Conservation (phyloP, 1,139 yeast species). For the Hemisphaericaspora xylanilytica region DNA sequence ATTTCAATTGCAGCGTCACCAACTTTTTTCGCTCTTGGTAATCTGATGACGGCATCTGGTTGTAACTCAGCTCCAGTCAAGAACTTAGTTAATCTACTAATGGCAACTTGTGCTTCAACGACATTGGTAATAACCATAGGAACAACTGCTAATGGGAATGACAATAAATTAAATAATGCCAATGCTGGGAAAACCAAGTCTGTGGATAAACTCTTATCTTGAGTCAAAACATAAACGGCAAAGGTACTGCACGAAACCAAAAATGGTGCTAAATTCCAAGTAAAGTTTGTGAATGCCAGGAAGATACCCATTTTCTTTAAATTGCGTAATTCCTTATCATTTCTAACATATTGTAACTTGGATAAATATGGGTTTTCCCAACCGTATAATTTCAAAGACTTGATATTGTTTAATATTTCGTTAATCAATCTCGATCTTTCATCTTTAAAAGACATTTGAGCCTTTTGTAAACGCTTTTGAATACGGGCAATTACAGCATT, state of each 20-base stretch:
- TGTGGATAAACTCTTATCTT: constrained; percentile 70
- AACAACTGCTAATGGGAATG: constrained; percentile 90
- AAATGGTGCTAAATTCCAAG: constrained; percentile 88
- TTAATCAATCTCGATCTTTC: constrained; percentile 60
- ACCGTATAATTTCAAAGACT: constrained; percentile 87
- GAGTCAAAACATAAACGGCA: constrained; percentile 70
- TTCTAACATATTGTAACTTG: constrained; percentile 76
- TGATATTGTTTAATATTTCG: constrained; percentile 87
- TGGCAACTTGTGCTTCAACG: constrained; percentile 89
- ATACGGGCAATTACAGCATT: constrained; percentile 71
- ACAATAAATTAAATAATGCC: constrained; percentile 76
- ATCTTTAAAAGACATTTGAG: constrained; percentile 47
- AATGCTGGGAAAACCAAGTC: constrained; percentile 95
- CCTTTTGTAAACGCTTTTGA: constrained; percentile 73
- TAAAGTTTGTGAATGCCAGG: constrained; percentile 69
- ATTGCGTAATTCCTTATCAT: constrained; percentile 80
- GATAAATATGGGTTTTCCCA: constrained; percentile 89
- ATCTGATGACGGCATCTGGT: constrained; percentile 64
- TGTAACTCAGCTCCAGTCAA: constrained; percentile 80
- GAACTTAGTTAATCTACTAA: constrained; percentile 71
- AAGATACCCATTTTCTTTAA: constrained; percentile 75
- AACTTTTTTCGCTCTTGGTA: constrained; percentile 45
- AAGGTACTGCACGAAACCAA: constrained; percentile 90
- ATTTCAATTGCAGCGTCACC: constrained; percentile 75
- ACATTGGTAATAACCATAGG: constrained; percentile 87